Base-by-base conservation (phyloP, 148 eudicot genomes). In the Amaranthus palmeri region DNA sequence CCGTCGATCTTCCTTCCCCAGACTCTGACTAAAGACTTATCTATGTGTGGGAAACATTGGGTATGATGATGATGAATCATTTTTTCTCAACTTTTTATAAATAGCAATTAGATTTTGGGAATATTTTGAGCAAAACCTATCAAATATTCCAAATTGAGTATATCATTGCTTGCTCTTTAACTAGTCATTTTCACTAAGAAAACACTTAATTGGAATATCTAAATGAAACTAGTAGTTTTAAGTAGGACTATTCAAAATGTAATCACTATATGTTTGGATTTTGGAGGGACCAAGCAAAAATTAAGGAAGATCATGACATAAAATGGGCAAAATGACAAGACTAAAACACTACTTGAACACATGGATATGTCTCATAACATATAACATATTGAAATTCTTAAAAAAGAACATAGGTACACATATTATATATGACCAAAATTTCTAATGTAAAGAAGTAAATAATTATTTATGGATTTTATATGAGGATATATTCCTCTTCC, bases 331-430 rank as follows among this genome's bases (percentile, higher is more conserved):
- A 71, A 66, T 72, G 72, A 77, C 13, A 78, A 68, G 68, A 72
- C 56, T 53, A 58, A 59, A 44, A 78, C 49, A 56, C 63, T 73
- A 60, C 36, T 25, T 25, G 72, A 71, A 62, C 53, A 68, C 67
- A 72, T 50, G 47, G 44, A 60, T 69, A 41, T 69, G 78, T 64
- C 71, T 71, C 78, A 62, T 70, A 74, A 74, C 56, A 74, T 63
- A 73, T 69, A 17, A 74, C 69, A 73, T 11, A 78, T 73, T 72
- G 56, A 9, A 67, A 41, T 59, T 40, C 58, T 40, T 42, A 56
- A 58, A 63, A 13, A 14, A 68, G 53, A 42, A 61, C 62, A 62
- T 69, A 74, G 58, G 54, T 74, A 74, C 75, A 79, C 52, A 74
- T 78, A 25, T 25, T 0, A 25, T 25, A 25, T 69, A 74, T 69